Conservation (phyloP, 495 filamentous ascomycete species). For the Aspergillus saccharolyticus region DNA sequence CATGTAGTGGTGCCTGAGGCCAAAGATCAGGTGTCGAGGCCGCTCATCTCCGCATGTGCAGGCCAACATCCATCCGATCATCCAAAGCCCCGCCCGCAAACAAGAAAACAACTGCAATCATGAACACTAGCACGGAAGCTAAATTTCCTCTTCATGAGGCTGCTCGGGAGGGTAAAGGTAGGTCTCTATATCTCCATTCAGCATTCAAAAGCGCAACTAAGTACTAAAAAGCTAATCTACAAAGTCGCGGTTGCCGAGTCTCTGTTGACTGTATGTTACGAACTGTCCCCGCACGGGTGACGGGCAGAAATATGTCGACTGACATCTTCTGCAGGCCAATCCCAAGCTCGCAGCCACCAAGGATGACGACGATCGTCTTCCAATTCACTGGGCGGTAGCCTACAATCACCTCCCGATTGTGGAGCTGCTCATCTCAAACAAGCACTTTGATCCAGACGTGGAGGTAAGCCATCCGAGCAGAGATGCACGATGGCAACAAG, state of each 20-base stretch:
- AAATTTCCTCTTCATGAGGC: conserved; percentile 89
- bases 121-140: conserved; percentile 40
- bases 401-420: conserved; percentile 75
- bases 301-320: conserved; percentile 2
- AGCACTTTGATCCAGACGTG: conserved; percentile 82
- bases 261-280: conserved; percentile 56
- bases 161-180: conserved; percentile 81
- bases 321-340: conserved; percentile 54
- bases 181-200: conserved; percentile 19
- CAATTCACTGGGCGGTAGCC: conserved; percentile 92
- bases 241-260: conserved; percentile 67
- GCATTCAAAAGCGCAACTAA: not conserved
- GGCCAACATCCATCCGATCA: not conserved
- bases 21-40: conserved; percentile 3
- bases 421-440: conserved; percentile 58
- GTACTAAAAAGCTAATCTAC: conserved; percentile 7
- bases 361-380: conserved; percentile 86
- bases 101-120: conserved; percentile 16
- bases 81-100: not conserved
- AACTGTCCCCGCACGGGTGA: not conserved
- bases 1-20: conserved; percentile 25
- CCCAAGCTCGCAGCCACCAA: conserved; percentile 66
- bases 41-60: not conserved
- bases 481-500: not conserved
- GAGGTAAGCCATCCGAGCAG: conserved; percentile 47